Evolutionary conservation across 208 protist genomes (phyloP).

Genomic region (Acanthamoeba culbertsoni): DNA sequence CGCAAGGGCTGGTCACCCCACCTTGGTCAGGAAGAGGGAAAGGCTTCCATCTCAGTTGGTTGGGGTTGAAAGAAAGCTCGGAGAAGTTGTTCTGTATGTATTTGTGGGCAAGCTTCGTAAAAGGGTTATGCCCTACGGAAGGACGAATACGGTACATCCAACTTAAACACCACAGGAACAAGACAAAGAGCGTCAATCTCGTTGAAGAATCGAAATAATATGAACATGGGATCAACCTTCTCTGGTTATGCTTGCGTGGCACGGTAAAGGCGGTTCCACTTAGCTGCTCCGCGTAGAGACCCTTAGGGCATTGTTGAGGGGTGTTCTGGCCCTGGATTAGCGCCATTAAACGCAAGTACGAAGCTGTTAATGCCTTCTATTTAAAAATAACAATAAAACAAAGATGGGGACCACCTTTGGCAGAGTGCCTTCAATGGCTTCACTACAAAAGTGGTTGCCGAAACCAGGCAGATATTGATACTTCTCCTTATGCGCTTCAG

Average conservation of each 20-base stretch:
- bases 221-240: conserved; percentile 64
- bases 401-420: not conserved
- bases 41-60: conserved; percentile 85
- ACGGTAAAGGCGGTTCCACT: conserved; percentile 89
- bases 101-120: conserved; percentile 26
- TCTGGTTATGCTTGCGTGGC: conserved; percentile 79
- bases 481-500: not conserved
- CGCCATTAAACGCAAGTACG: not conserved
- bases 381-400: not conserved
- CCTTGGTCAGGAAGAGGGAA: conserved; percentile 67
- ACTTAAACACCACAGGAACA: not conserved
- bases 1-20: no score
- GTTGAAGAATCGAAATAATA: not conserved
- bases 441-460: conserved; percentile 77
- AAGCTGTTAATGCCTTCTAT: not conserved
- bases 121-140: conserved; percentile 80
- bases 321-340: conserved; percentile 84
- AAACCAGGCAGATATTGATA: conserved; percentile 84
- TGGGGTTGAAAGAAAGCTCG: conserved; percentile 68
- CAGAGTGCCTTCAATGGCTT: conserved; percentile 75
- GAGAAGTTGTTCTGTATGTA: conserved; percentile 44
- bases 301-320: conserved; percentile 86
- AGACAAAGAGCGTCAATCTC: not conserved
- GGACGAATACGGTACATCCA: conserved; percentile 90
- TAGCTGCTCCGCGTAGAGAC: conserved; percentile 91